These are phyloP conservation scores for Penicillium bovifimosum DNA, from an alignment of 495 filamentous ascomycete genomes.

Conservation along the genomic window DNA sequence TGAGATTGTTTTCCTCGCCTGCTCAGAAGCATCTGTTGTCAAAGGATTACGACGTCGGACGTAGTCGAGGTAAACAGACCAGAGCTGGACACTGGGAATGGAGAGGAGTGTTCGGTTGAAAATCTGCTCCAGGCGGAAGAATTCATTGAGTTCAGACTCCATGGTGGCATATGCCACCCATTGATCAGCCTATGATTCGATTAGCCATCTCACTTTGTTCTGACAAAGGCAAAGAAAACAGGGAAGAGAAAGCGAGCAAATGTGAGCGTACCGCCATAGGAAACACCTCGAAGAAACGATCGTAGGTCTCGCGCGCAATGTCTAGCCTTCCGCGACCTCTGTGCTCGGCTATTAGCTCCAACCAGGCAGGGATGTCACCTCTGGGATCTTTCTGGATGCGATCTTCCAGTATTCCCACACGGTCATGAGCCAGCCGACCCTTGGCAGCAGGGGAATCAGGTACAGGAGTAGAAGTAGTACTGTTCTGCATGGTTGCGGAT, in stretches of 20 bases:
- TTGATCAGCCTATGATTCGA: conserved; percentile 64
- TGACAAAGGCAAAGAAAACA: neutral
- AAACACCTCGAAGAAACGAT: conserved; percentile 80
- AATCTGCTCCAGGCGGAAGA: conserved; percentile 69
- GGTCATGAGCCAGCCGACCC: conserved; percentile 67
- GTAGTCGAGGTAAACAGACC: conserved; percentile 92
- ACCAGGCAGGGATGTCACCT: conserved; percentile 87
- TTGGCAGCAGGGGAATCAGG: conserved; percentile 40
- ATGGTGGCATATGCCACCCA: conserved; percentile 83
- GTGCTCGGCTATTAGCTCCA: conserved; percentile 79
- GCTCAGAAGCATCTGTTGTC: conserved; percentile 68
- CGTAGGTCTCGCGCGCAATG: conserved; percentile 73
- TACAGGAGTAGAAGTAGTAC: conserved; percentile 34
- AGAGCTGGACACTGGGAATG: conserved; percentile 76
- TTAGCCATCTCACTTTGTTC: conserved; percentile 2
- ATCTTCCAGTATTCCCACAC: conserved; percentile 80
- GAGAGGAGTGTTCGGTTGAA: conserved; percentile 68
- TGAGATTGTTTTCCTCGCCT: conserved; percentile 67
- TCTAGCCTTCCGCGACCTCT: conserved; percentile 74
- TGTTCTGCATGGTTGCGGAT: conserved; percentile 33
- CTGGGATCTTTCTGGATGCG: conserved; percentile 84
- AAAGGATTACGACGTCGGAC: conserved; percentile 86
- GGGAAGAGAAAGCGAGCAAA: neutral
- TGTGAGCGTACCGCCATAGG: conserved; percentile 74
- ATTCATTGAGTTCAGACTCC: conserved; percentile 79